phyloP scores from a whole-genome alignment of 805 yeast species.

The Pichia exigua region DNA sequence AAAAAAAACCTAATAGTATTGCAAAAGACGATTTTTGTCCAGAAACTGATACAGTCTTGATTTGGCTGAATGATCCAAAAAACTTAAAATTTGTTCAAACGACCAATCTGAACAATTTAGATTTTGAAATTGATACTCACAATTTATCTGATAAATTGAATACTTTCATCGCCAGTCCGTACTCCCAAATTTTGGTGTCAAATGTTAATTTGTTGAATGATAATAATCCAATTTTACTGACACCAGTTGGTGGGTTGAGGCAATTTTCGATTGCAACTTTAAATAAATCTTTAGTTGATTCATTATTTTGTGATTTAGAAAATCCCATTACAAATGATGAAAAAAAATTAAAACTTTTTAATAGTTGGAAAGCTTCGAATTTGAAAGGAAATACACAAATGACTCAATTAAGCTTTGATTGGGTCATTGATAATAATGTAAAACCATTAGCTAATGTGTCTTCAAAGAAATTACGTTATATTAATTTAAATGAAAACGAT shows the following conservation, averaged over 20 bases:
- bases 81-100: slow-evolving; percentile 16
- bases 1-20: background rate
- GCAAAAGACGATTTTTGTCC: slow-evolving; percentile 21
- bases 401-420: slow-evolving; percentile 26
- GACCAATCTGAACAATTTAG: background rate
- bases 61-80: slow-evolving; percentile 26
- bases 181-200: slow-evolving; percentile 16
- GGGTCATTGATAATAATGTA: slow-evolving; percentile 26
- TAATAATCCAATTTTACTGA: slow-evolving; percentile 25
- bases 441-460: slow-evolving; percentile 22
- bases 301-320: slow-evolving; percentile 12
- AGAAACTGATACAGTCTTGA: slow-evolving; percentile 19
- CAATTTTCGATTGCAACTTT: slow-evolving; percentile 29
- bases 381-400: slow-evolving; percentile 25
- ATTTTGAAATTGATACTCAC: background rate
- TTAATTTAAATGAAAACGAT: slow-evolving; percentile 12
- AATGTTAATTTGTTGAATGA: slow-evolving; percentile 7
- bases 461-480: slow-evolving; percentile 23
- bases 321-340: slow-evolving; percentile 3
- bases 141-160: background rate
- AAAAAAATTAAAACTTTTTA: slow-evolving; percentile 12
- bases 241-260: slow-evolving; percentile 37
- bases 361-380: slow-evolving; percentile 17
- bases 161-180: slow-evolving; percentile 11
- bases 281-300: slow-evolving; percentile 15